Base-by-base conservation (phyloP, 2,329 filamentous ascomycete genomes). In the Huntiella omanensis region DNA sequence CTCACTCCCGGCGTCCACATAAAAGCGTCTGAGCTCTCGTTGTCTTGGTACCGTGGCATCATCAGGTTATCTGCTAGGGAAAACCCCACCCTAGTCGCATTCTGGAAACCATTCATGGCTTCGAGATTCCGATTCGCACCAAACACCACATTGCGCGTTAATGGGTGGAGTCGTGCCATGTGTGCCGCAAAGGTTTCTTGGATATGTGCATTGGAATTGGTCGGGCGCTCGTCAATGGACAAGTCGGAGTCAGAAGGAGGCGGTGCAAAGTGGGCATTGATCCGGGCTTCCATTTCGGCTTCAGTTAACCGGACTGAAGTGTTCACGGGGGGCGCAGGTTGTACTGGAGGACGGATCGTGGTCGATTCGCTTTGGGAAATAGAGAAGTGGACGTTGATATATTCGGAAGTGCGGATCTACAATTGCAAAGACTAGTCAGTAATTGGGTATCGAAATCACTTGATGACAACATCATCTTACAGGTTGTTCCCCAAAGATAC, bases 401-500 rank as follows among this genome's bases (percentile, higher is more conserved):
- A 36, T 36, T 44, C 34, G 1, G 43, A 49, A 13, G 37, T 28
- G 34, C 48, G 44, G 39, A 49, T 49, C 48, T 49, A 45, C 17
- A 33, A 10, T 33, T 8, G 6, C 15, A 28, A 7, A 34, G 15
- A 13, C 34, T 35, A 41, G 45, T 34, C 41, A 40, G 22, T 34
- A 35, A 15, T 19, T 6, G 12, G 12, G 28, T 15, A 37, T 4
- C 33, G 7, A 38, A 33, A 48, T 48, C 17, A 45, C 42, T 39
- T 50, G 49, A 51, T 16, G 12, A 4, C 10, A 15, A 15, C 8
- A 3, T 28, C 22, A 19, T 55, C 67, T 52, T 62, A 75, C 71
- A 45, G 63, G 59, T 50, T 73, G 68, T 47, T 66, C 60, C 3
- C 74, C 73, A 54, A 79, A 72, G 3, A 78, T 59, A 34, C 73